A percentile compares a stretch with the other conserved stretches of the same genome.
Conservation (phyloP, 202 grass and related monocot species). For the Cymbopogon flexuosus region DNA sequence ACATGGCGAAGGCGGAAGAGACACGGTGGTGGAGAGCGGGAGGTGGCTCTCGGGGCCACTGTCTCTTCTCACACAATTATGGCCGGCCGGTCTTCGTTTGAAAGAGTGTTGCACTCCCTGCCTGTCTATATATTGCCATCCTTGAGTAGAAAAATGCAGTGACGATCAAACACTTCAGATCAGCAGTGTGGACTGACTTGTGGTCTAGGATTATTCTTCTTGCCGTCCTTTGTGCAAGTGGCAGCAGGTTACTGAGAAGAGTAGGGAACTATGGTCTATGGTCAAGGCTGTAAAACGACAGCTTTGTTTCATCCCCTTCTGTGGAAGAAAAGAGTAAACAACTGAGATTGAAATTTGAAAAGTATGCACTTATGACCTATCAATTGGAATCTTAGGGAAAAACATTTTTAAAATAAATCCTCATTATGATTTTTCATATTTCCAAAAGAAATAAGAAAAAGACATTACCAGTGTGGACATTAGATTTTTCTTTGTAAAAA, state of each 20-base stretch:
- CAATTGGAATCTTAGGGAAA: no score
- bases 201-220: not conserved
- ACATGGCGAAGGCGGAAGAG: slow-evolving; percentile 18
- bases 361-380: no score
- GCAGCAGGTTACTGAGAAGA: not conserved
- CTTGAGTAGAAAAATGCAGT: not conserved
- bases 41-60: not conserved
- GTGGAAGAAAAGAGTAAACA: not conserved
- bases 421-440: no score
- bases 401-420: no score
- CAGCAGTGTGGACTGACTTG: not conserved
- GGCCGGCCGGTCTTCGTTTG: not conserved
- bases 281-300: not conserved
- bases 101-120: not conserved
- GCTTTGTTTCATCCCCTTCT: not conserved
- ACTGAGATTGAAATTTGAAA: not conserved
- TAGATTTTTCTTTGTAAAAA: no score
- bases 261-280: not conserved
- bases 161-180: not conserved
- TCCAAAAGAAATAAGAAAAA: no score
- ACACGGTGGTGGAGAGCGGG: not conserved
- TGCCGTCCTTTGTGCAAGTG: not conserved
- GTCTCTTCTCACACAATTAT: not conserved
- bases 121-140: not conserved
- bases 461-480: no score